Conservation (phyloP, 805 yeast genomes). For the Kodamaea lidongshanica region DNA sequence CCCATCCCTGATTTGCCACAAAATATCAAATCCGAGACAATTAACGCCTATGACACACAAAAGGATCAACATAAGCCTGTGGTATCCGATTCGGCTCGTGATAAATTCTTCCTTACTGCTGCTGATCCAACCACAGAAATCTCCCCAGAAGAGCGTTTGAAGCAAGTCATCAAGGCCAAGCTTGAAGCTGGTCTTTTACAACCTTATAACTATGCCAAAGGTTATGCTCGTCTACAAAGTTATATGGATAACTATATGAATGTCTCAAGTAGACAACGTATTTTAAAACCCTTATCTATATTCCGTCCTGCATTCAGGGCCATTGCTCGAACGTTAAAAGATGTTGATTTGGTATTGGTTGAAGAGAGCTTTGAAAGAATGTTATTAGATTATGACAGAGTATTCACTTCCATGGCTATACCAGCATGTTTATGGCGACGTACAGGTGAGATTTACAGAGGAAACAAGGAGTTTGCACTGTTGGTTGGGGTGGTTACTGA, state of each 20-base stretch:
- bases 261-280: conserved; percentile 72
- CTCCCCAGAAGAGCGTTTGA: conserved; percentile 87
- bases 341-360: conserved; percentile 83
- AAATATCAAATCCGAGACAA: too few relatives aligned
- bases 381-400: conserved; percentile 89
- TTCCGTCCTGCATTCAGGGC: conserved; percentile 93
- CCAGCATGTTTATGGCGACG: conserved; percentile 98
- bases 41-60: neutral
- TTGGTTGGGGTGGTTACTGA: conserved; percentile 85
- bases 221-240: conserved; percentile 80
- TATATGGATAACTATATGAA: conserved; percentile 95
- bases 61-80: conserved; percentile 27
- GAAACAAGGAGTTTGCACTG: conserved; percentile 93
- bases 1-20: too few relatives aligned
- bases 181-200: conserved; percentile 86
- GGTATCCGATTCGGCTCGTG: conserved; percentile 74
- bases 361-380: conserved; percentile 93
- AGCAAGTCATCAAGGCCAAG: conserved; percentile 91
- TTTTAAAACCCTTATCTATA: conserved; percentile 74
- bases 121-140: conserved; percentile 95
- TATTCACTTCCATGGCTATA: conserved; percentile 94
- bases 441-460: conserved; percentile 92
- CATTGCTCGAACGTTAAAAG: conserved; percentile 82
- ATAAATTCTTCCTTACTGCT: conserved; percentile 89
- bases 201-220: conserved; percentile 91